phyloP scores from a whole-genome alignment of 176 grass and related monocot species.

The Zea mays region Zm-B73-REFERENCE-NAM-5.0 NC_050098.1:145822001-145822500 shows the following conservation, averaged over 20 bases:
- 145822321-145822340: neutral
- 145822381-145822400: slow-evolving; percentile 74
- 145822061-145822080: neutral
- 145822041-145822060: neutral
- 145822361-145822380: slow-evolving; percentile 53
- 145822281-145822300: slow-evolving; percentile 21
- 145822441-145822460: slow-evolving; percentile 63
- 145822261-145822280: neutral
- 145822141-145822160: neutral
- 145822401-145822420: slow-evolving; percentile 78
- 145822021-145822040: neutral
- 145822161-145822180: neutral
- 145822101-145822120: neutral
- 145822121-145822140: neutral
- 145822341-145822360: slow-evolving; percentile 18
- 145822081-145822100: neutral
- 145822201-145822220: neutral
- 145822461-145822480: slow-evolving; percentile 15
- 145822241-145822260: neutral
- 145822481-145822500: slow-evolving; percentile 20
- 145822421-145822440: slow-evolving; percentile 96
- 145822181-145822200: neutral
- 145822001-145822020: neutral
- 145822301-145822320: neutral
- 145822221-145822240: neutral